A percentile compares a stretch with the other conserved stretches of the same genome.
phyloP scores from a whole-genome alignment of 192 early-diverging fungal genomes.

The Linnemannia zychae region DNA sequence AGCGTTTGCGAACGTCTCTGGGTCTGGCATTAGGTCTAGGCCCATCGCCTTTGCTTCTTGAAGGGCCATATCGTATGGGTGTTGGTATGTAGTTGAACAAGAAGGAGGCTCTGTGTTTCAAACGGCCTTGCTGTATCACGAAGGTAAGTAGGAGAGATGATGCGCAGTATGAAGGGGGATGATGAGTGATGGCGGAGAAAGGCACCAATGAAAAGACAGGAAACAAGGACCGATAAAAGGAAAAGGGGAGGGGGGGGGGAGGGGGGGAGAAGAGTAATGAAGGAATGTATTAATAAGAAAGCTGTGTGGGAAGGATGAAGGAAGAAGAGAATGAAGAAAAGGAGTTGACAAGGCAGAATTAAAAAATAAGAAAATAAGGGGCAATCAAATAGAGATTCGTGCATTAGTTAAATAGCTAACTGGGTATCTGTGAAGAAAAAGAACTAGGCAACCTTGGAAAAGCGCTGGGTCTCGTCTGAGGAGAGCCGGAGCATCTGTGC shows the following conservation, averaged over 20 bases:
- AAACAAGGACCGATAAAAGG: background rate
- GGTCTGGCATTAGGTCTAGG: constrained; percentile 31
- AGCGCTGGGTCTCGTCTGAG: constrained; percentile 73
- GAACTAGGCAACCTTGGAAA: constrained; percentile 21
- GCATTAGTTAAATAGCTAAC: background rate
- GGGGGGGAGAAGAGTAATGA: background rate
- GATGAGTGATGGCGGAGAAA: background rate
- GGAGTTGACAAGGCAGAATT: background rate
- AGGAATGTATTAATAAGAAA: background rate
- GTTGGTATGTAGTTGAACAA: background rate
- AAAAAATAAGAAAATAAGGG: background rate
- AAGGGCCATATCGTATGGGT: constrained; percentile 25
- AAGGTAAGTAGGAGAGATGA: background rate
- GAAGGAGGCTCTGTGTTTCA: background rate
- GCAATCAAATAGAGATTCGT: no score
- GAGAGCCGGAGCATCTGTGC: constrained; percentile 76
- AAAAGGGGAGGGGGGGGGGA: background rate
- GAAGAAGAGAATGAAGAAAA: background rate
- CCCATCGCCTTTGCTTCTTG: constrained; percentile 55
- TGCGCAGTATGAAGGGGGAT: background rate
- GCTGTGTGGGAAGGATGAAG: background rate
- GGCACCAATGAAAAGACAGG: background rate
- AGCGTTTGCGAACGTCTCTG: constrained; percentile 32
- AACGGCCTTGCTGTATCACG: no score
- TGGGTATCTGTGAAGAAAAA: background rate